Conservation (phyloP, 1,284 basidiomycete species). For the Fistulinella staudtii region DNA sequence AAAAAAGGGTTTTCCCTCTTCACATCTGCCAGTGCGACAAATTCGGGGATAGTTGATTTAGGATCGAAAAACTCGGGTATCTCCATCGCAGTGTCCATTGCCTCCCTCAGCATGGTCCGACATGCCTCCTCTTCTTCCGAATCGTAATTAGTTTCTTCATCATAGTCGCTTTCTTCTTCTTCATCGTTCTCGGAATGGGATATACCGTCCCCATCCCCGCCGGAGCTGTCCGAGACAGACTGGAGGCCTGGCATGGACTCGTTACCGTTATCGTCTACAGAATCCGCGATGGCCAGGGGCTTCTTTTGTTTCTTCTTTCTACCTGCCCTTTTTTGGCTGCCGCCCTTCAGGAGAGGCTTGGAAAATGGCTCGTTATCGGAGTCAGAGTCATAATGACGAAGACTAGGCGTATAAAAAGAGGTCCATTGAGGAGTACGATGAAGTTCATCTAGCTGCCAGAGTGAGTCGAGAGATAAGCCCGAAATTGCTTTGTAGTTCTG, state of each 20-base stretch:
- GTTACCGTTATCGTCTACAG: slow-evolving; percentile 39
- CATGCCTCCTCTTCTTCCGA: slow-evolving; percentile 66
- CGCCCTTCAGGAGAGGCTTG: slow-evolving; percentile 17
- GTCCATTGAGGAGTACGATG: slow-evolving; percentile 58
- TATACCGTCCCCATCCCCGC: slow-evolving; percentile 33
- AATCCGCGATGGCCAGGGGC: slow-evolving; percentile 46
- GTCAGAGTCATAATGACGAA: slow-evolving; percentile 20
- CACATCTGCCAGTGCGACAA: slow-evolving; percentile 45
- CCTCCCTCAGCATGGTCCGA: slow-evolving; percentile 57
- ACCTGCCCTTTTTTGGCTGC: slow-evolving; percentile 16
- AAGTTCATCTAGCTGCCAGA: slow-evolving; percentile 62
- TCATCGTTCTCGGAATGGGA: slow-evolving; percentile 36
- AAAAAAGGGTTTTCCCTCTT: slow-evolving; percentile 69
- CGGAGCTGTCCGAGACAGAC: slow-evolving; percentile 56
- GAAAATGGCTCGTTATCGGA: slow-evolving; percentile 16
- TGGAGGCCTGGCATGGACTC: slow-evolving; percentile 62
- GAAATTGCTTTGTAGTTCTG: slow-evolving; percentile 58
- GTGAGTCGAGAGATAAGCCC: slow-evolving; percentile 51
- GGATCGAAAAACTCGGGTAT: slow-evolving; percentile 52
- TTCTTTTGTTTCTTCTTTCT: slow-evolving; percentile 37
- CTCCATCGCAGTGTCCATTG: slow-evolving; percentile 63
- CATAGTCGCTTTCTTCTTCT: slow-evolving; percentile 39
- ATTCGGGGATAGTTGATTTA: slow-evolving; percentile 37
- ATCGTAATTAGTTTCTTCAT: slow-evolving; percentile 52
- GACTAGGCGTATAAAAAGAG: slow-evolving; percentile 36